Evolutionary conservation across 2,329 filamentous ascomycete genomes (phyloP).

Genomic region (Talaromyces verruculosus): DNA sequence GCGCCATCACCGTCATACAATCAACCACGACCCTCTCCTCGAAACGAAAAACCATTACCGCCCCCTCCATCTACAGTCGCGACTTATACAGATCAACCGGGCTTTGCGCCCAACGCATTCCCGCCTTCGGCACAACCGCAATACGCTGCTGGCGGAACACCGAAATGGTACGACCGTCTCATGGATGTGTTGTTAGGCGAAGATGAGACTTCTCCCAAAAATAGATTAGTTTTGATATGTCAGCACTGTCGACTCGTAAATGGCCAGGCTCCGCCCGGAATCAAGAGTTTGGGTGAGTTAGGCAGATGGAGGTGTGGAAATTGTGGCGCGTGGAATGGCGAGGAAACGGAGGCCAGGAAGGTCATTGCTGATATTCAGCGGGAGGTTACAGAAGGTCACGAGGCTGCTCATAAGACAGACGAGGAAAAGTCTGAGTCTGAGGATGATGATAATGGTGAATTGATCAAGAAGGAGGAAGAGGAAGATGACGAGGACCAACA

Average conservation of each 20-base stretch:
- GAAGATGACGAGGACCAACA: neutral
- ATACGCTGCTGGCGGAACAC: constrained; percentile 34
- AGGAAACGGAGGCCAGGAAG: constrained; percentile 71
- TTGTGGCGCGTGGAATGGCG: constrained; percentile 80
- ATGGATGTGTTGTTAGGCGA: constrained; percentile 90
- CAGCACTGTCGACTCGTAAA: constrained; percentile 81
- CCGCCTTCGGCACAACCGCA: constrained; percentile 30
- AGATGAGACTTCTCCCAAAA: constrained; percentile 89
- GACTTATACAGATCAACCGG: constrained; percentile 37
- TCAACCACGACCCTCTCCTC: neutral
- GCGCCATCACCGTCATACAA: neutral
- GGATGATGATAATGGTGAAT: neutral
- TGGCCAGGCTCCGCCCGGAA: constrained; percentile 89
- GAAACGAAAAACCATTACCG: constrained; percentile 17
- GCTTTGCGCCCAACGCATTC: constrained; percentile 52
- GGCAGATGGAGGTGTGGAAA: constrained; percentile 85
- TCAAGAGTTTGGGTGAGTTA: constrained; percentile 71
- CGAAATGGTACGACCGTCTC: constrained; percentile 92
- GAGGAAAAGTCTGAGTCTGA: neutral
- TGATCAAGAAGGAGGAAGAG: neutral
- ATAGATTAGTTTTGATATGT: constrained; percentile 86
- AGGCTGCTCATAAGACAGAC: neutral
- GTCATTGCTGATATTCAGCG: constrained; percentile 64
- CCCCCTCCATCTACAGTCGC: constrained; percentile 23
- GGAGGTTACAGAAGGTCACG: neutral